Evolutionary conservation across 345 rosid species (phyloP), one percentile per base, ranked within the genome.

Genomic region (Alliaria petiolata): DNA sequence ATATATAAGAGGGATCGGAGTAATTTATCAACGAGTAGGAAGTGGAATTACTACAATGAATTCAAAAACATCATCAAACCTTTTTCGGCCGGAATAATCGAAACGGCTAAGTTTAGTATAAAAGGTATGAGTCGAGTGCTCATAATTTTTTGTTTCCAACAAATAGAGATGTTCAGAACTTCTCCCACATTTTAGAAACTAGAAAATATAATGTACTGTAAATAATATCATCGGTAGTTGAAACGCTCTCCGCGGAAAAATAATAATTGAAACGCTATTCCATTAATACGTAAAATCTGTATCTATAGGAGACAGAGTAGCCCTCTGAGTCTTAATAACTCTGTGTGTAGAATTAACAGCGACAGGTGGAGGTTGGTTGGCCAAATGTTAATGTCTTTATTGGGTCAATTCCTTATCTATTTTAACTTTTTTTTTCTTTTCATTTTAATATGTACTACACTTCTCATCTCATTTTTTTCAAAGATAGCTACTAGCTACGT

Each of bases 361-460:
- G 57, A 69, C 58, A 14, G 75, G 70, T 69, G 52, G 75, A 62
- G 0, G 79, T 46, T 76, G 12, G 79, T 31, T 62, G 75, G 75
- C 69, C 79, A 76, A 76, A 60, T 62, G 75, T 69, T 63, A 76
- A 69, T 76, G 75, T 34, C 70, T 75, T 62, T 35, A 69, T 62
- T 75, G 75, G 70, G 7, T 33, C 42, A 40, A 36, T 65, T 50
- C 19, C 30, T 49, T 47, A 8, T 28, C 16, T 65, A 36, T 74
- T 55, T 28, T 4, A 14, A 26, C 67, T 15, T 72, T 58, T 15
- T 72, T 58, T 22, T 28, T 38, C 15, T 13, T 59, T 38, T 11
- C 42, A 17, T 7, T 43, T 56, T 20, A 3, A 19, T 68, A 43
- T 68, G 15, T 20, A 33, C 53, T 40, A 51, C 53, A 33, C 53